Evolutionary conservation across 345 rosid genomes (phyloP), one percentile per base, ranked within the genome.

Genomic region (Sapria himalayana): DNA sequence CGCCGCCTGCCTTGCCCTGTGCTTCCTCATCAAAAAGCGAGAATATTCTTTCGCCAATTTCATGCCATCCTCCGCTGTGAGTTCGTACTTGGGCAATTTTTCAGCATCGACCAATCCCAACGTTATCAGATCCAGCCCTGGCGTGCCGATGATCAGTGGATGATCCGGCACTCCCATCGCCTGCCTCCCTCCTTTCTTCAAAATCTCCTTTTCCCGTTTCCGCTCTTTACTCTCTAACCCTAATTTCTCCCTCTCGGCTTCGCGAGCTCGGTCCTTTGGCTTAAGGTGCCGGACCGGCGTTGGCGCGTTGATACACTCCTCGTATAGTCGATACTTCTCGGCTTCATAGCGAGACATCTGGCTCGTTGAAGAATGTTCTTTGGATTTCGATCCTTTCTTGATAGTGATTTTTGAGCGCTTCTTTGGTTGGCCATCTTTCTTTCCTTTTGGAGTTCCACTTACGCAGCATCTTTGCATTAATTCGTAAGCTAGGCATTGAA

Each of bases 61-160:
- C 63, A 48, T 65, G 23, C 96, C 94, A 50, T 81, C 94, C 54
- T 85, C 96, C 36, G 64, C 94, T 6, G 92, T 85, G 33, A 81
- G 69, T 37, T 71, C 81, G 44, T 75, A 81, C 60, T 75, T 81
- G 0, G 94, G 94, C 2, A 85, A 50, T 58, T 78, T 71, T 16
- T 81, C 86, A 0, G 52, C 73, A 22, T 71, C 93, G 16, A 85
- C 81, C 19, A 85, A 44, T 9, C 94, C 96, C 20, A 85, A 56
- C 2, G 86, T 23, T 9, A 81, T 73, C 41, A 70, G 47, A 54
- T 81, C 94, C 57, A 85, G 56, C 8, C 92, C 85, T 2, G 71
- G 73, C 2, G 86, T 73, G 6, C 92, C 94, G 41, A 75, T 71
- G 0, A 61, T 50, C 54, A 73, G 33, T 0, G 96, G 94, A 44